Conservation (phyloP, 2,329 filamentous ascomycete species). For the Colletotrichum coccodes region DNA sequence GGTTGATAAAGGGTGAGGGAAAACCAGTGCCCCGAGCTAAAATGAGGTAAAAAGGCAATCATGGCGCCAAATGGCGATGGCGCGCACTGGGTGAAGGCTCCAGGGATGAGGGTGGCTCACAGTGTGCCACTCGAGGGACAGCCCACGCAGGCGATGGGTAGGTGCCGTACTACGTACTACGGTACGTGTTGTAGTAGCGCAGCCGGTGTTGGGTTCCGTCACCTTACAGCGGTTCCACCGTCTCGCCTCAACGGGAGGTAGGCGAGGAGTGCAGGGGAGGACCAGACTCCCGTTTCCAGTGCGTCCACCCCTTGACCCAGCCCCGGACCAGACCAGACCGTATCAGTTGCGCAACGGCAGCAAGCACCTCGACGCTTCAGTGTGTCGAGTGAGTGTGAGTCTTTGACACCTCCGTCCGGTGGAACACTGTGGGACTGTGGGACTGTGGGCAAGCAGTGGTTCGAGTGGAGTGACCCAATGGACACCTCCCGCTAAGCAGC, state of each 20-base stretch:
- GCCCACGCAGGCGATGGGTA: too few species aligned
- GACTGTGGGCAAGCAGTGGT: too few species aligned
- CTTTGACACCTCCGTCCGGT: background rate
- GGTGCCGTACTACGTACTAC: too few species aligned
- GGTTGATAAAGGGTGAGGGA: slow-evolving; percentile 25
- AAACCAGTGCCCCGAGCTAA: background rate
- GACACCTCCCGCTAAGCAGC: background rate
- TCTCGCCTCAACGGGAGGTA: background rate
- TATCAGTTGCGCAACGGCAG: slow-evolving; percentile 8
- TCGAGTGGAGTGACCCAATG: background rate
- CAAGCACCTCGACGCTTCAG: background rate
- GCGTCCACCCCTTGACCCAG: too few species aligned
- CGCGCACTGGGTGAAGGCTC: slow-evolving; percentile 7
- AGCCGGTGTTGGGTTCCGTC: slow-evolving; percentile 2
- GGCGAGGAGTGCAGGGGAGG: background rate
- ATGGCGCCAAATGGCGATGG: slow-evolving; percentile 9
- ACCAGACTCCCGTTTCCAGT: background rate
- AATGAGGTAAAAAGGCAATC: background rate
- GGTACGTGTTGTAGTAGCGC: too few species aligned
- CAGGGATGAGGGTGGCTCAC: slow-evolving; percentile 23
- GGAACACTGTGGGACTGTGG: background rate
- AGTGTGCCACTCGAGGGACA: slow-evolving; percentile 20
- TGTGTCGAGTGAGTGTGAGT: too few species aligned
- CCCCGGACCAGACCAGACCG: slow-evolving; percentile 13
- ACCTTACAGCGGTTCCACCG: background rate